These are phyloP conservation scores for Aspergillus awamori DNA, from an alignment of 2,329 filamentous ascomycete genomes.

Conservation along the genomic window DNA sequence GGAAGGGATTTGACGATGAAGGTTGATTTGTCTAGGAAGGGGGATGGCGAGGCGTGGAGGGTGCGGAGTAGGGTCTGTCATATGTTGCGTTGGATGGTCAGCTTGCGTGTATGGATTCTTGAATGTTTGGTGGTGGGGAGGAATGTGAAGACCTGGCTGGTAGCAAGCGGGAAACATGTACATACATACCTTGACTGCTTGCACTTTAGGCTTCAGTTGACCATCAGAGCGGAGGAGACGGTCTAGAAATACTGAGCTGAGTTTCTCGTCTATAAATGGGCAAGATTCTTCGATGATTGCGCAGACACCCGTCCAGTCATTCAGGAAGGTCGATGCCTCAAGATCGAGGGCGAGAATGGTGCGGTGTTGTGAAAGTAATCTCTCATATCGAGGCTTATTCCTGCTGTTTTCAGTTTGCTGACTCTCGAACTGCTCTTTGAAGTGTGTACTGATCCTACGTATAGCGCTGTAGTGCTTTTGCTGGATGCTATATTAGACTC, in stretches of 20 bases:
- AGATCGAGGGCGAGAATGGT: conserved; percentile 76
- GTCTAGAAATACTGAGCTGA: conserved; percentile 68
- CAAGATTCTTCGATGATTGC: conserved; percentile 57
- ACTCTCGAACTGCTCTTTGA: conserved; percentile 53
- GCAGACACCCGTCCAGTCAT: conserved; percentile 67
- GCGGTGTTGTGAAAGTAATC: conserved; percentile 65
- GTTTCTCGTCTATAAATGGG: conserved; percentile 39
- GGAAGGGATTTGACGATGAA: conserved; percentile 58
- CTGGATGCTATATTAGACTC: conserved; percentile 33
- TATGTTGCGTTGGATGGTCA: background rate
- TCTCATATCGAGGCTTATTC: conserved; percentile 50
- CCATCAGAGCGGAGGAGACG: conserved; percentile 60
- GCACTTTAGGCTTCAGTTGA: conserved; percentile 36
- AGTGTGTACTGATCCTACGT: conserved; percentile 63
- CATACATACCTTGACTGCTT: conserved; percentile 48
- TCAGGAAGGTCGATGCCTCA: conserved; percentile 69
- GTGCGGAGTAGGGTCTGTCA: conserved; percentile 69
- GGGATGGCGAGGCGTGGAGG: conserved; percentile 59
- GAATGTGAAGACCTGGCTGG: background rate
- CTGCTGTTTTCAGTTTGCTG: conserved; percentile 38
- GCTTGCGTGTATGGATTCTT: background rate
- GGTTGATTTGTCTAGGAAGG: conserved; percentile 31
- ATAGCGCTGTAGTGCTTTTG: conserved; percentile 65
- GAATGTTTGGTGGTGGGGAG: background rate
- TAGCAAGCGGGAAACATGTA: background rate